Percentiles rank a stretch among this genome's conserved stretches.
Evolutionary conservation across 331 rosid genomes (phyloP).

Genomic region (Quercus lobata): DNA sequence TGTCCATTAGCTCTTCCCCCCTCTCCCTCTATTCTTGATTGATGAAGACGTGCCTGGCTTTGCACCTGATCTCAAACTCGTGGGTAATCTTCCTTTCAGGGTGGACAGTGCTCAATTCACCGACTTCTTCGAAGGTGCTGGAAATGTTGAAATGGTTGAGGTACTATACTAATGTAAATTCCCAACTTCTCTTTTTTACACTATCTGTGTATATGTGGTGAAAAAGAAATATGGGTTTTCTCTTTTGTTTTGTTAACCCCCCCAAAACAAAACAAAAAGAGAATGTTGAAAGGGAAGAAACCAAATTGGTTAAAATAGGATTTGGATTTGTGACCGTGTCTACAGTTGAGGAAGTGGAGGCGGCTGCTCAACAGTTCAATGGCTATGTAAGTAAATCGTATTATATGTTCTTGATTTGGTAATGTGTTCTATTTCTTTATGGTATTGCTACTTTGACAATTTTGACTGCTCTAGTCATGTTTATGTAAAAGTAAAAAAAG

Average conservation of each 20-base stretch:
- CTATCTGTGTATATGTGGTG: not conserved
- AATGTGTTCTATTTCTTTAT: not conserved
- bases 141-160: slow-evolving; percentile 80
- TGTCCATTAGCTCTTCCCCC: too few species aligned
- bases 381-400: slow-evolving; percentile 67
- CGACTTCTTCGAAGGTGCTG: slow-evolving; percentile 60
- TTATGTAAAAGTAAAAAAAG: not conserved
- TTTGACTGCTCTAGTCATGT: not conserved
- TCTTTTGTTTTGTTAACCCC: slow-evolving; percentile 12
- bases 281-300: not conserved
- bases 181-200: not conserved
- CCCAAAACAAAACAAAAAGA: not conserved
- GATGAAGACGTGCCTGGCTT: slow-evolving; percentile 25
- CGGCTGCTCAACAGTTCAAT: slow-evolving; percentile 71
- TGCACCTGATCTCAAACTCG: slow-evolving; percentile 60
- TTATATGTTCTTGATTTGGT: not conserved
- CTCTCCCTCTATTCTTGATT: not conserved
- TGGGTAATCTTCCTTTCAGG: slow-evolving; percentile 81
- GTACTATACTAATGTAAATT: slow-evolving; percentile 24
- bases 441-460: not conserved
- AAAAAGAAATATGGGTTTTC: not conserved
- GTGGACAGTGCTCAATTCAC: slow-evolving; percentile 80
- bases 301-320: slow-evolving; percentile 40
- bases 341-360: slow-evolving; percentile 50
- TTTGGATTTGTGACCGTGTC: slow-evolving; percentile 96